Evolutionary conservation across 2,329 filamentous ascomycete genomes (phyloP).

Genomic region (Geosmithia putterillii): DNA sequence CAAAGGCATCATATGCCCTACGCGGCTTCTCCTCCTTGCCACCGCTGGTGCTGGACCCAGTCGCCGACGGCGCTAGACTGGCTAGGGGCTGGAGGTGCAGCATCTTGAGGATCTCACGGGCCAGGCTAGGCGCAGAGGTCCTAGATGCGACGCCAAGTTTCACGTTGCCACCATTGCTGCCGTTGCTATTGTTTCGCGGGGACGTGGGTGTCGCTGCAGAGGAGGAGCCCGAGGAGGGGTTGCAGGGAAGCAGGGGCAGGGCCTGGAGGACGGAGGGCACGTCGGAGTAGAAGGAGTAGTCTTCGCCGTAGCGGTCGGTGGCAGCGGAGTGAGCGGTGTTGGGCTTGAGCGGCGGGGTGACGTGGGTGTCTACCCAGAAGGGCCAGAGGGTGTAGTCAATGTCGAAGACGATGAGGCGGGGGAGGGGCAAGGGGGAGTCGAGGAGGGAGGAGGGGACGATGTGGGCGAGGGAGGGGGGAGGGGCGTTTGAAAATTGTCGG

Average conservation of each 20-base stretch:
- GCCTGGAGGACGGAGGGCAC: constrained; percentile 55
- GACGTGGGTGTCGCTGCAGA: not conserved
- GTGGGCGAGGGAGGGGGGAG: constrained; percentile 5
- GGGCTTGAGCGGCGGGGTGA: constrained; percentile 56
- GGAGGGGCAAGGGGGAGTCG: constrained; percentile 53
- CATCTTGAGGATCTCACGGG: constrained; percentile 65
- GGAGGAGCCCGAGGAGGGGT: not conserved
- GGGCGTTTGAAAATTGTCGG: not conserved
- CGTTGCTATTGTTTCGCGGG: not conserved
- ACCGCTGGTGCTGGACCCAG: constrained; percentile 8
- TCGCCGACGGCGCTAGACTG: constrained; percentile 3
- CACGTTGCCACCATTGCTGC: constrained; percentile 22
- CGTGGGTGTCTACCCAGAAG: constrained; percentile 95
- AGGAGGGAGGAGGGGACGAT: constrained; percentile 27
- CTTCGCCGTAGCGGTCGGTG: constrained; percentile 46
- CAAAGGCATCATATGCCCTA: constrained; percentile 39
- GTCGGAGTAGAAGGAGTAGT: constrained; percentile 58
- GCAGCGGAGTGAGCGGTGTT: constrained; percentile 29
- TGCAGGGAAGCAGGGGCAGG: constrained; percentile 22
- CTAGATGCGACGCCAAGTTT: constrained; percentile 66
- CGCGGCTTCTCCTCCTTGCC: constrained; percentile 6
- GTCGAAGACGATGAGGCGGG: constrained; percentile 81
- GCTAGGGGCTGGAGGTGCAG: constrained; percentile 42
- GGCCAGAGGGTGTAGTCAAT: constrained; percentile 99
- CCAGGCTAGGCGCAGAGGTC: constrained; percentile 68